Evolutionary conservation across 345 rosid species (phyloP).

Genomic region (Salix udensis): DNA sequence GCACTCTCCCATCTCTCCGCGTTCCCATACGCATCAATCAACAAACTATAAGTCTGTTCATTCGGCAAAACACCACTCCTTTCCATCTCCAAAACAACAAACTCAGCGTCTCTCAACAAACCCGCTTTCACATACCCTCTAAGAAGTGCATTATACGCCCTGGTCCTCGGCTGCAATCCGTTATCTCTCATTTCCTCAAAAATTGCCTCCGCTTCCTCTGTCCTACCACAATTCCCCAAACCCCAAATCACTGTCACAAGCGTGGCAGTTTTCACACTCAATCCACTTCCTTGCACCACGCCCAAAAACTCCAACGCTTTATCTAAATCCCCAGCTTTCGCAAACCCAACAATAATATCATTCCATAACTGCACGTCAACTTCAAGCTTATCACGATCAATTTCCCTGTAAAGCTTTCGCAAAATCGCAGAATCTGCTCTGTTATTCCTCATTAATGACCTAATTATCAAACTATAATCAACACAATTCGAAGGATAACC

Average conservation of each 20-base stretch:
- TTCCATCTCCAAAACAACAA: slow-evolving; percentile 85
- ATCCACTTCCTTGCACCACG: slow-evolving; percentile 66
- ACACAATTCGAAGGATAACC: slow-evolving; percentile 85
- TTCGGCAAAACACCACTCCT: slow-evolving; percentile 74
- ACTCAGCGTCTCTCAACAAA: slow-evolving; percentile 70
- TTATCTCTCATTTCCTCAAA: slow-evolving; percentile 85
- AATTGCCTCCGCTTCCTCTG: slow-evolving; percentile 82
- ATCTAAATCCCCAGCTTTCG: slow-evolving; percentile 68
- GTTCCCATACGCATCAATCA: slow-evolving; percentile 81
- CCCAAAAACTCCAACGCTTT: slow-evolving; percentile 65
- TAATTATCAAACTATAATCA: slow-evolving; percentile 79
- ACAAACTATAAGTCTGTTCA: slow-evolving; percentile 77
- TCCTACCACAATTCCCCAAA: slow-evolving; percentile 60
- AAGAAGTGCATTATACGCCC: slow-evolving; percentile 82
- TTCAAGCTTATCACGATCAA: slow-evolving; percentile 71
- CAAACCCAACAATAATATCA: slow-evolving; percentile 79
- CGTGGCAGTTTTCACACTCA: slow-evolving; percentile 59
- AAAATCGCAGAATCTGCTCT: slow-evolving; percentile 61
- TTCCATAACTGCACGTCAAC: slow-evolving; percentile 71
- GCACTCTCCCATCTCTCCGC: slow-evolving; percentile 98
- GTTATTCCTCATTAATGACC: slow-evolving; percentile 59
- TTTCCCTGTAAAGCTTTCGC: slow-evolving; percentile 60
- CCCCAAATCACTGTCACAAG: slow-evolving; percentile 60
- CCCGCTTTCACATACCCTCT: slow-evolving; percentile 80
- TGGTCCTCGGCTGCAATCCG: slow-evolving; percentile 66